phyloP scores from a whole-genome alignment of 805 yeast genomes.

The Candida chilensis region DNA sequence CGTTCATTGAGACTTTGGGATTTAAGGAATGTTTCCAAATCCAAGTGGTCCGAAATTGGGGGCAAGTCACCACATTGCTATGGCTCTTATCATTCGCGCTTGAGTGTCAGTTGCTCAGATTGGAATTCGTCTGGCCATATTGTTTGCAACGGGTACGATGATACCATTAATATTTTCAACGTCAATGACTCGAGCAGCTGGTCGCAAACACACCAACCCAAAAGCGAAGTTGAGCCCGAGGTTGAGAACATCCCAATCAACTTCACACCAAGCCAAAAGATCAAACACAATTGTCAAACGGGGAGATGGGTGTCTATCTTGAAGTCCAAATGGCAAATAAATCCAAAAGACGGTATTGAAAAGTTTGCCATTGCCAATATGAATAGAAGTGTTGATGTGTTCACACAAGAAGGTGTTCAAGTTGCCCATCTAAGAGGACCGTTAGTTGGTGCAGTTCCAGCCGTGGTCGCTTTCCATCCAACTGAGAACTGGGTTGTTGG shows the following conservation, averaged over 20 bases:
- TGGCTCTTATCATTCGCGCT: conserved; percentile 62
- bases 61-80: conserved; percentile 34
- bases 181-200: conserved; percentile 25
- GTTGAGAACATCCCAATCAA: conserved; percentile 19
- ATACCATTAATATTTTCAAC: conserved; percentile 67
- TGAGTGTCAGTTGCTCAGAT: conserved; percentile 79
- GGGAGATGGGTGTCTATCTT: conserved; percentile 95
- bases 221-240: conserved; percentile 5
- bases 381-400: conserved; percentile 83
- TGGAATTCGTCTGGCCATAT: conserved; percentile 64
- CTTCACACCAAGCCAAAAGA: conserved; percentile 49
- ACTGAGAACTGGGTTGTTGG: conserved; percentile 87
- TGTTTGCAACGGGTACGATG: conserved; percentile 92
- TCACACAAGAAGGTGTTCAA: conserved; percentile 66
- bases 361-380: conserved; percentile 90
- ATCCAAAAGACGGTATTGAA: conserved; percentile 62
- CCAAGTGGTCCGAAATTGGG: conserved; percentile 48
- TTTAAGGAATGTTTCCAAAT: conserved; percentile 41
- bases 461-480: conserved; percentile 79
- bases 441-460: conserved; percentile 83
- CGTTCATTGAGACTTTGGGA: conserved; percentile 86
- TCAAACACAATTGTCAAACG: conserved; percentile 90
- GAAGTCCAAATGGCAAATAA: conserved; percentile 78
- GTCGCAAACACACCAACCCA: conserved; percentile 9
- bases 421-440: conserved; percentile 64